phyloP scores from a whole-genome alignment of 2,329 filamentous ascomycete species.

The Madurella mycetomatis region DNA sequence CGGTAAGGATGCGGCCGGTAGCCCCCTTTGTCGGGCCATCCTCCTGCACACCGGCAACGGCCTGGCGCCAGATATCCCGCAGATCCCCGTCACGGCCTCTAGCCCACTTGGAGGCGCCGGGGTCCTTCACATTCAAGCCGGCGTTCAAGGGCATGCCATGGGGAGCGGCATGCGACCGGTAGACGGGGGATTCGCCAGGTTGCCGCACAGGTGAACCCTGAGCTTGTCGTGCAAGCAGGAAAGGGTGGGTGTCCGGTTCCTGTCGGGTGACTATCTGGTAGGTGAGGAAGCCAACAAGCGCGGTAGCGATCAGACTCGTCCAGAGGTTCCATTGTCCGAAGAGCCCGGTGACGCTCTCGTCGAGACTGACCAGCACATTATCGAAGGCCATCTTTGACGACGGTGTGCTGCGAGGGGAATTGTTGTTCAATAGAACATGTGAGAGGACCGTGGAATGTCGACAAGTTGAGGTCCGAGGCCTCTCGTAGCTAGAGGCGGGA shows the following conservation, averaged over 20 bases:
- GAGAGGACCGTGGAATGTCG: background rate
- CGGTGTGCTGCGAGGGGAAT: background rate
- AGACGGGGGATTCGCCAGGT: conserved; percentile 78
- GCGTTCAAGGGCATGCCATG: conserved; percentile 76
- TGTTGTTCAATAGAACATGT: background rate
- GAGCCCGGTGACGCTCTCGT: conserved; percentile 64
- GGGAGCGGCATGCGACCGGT: conserved; percentile 77
- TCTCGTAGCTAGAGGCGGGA: too few relatives aligned
- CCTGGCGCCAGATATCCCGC: conserved; percentile 82
- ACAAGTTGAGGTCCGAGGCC: background rate
- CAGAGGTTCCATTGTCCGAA: conserved; percentile 78
- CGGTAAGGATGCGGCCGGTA: conserved; percentile 70
- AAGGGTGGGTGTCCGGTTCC: conserved; percentile 88
- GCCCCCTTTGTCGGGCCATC: conserved; percentile 56
- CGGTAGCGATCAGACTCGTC: conserved; percentile 66
- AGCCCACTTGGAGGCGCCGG: conserved; percentile 76
- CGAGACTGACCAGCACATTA: conserved; percentile 61
- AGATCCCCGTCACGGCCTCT: conserved; percentile 82
- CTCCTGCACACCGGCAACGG: conserved; percentile 59
- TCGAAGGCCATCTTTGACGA: conserved; percentile 37
- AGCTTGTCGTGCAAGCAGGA: conserved; percentile 82
- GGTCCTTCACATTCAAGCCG: conserved; percentile 77
- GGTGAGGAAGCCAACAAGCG: conserved; percentile 62
- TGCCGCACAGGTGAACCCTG: conserved; percentile 73
- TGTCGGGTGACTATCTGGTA: conserved; percentile 66